Conservation (phyloP, 1,284 basidiomycete genomes). For the Hemileia vastatrix region DNA sequence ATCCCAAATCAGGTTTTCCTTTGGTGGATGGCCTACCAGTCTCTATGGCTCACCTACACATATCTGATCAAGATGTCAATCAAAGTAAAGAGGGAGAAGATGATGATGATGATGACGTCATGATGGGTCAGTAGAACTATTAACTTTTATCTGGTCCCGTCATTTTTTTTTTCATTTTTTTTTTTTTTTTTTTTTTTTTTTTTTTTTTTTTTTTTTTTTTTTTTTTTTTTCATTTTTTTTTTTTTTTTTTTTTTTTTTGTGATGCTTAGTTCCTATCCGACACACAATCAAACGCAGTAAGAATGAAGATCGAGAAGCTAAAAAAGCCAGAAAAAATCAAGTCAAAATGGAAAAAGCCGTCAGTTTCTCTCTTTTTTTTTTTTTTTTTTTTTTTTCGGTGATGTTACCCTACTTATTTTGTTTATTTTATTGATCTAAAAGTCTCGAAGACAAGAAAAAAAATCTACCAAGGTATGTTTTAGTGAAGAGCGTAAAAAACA, state of each 20-base stretch:
- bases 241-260: neutral
- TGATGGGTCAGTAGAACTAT: no score
- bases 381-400: no score
- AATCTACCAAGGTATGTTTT: no score
- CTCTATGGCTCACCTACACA: neutral
- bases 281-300: conserved; percentile 57
- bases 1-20: conserved; percentile 67
- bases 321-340: conserved; percentile 74
- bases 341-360: conserved; percentile 70
- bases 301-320: conserved; percentile 73
- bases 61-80: conserved; percentile 1
- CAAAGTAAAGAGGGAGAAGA: conserved; percentile 24
- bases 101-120: conserved; percentile 26
- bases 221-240: neutral
- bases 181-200: neutral
- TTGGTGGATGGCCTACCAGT: conserved; percentile 45
- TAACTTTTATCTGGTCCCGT: no score
- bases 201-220: neutral
- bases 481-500: no score
- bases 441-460: no score
- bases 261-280: conserved; percentile 19
- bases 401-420: no score
- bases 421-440: no score
- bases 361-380: no score
- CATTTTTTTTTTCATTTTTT: neutral